Base-by-base conservation (phyloP, 495 filamentous ascomycete genomes). In the Friedmanniomyces endolithicus region DNA sequence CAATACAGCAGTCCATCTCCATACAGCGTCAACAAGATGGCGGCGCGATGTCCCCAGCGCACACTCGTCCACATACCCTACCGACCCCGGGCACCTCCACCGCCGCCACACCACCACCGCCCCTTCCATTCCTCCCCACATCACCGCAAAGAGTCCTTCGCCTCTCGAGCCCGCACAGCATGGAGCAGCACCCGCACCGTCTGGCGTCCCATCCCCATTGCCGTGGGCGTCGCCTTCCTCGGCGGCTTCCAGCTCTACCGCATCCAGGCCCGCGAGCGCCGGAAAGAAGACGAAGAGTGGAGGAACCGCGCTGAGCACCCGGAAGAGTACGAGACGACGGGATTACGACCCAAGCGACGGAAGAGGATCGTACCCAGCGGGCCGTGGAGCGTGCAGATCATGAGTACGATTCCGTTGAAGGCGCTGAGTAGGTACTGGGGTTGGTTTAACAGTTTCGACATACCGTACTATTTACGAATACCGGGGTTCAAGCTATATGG, bases 401-500 rank as follows among this genome's bases (percentile, higher is more conserved):
- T 99, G 84, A 94, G 88, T 16, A 97, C 90, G 0, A 72, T 99
- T 47, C 92, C 92, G 22, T 71, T 99, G 55, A 99, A 99, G 70
- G 90, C 87, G 35, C 75, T 97, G 52, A 95, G 89, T 11, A 80
- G 94, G 24, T 62, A 94, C 57, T 99, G 92, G 92, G 92, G 92
- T 43, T 82, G 75, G 39, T 95, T 97, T 74, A 99, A 99, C 69
- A 92, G 96, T 67, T 72, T 95, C 27, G 78, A 82, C 40, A 86
- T 99, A 41, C 92, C 92, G 0, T 88, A 89, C 71, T 88, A 87
- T 67, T 76, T 97, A 41, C 85, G 92, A 23, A 77, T 88, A 0
- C 90, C 94, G 17, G 92, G 94, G n/a, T 99, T 99, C 69, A 87
- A 85, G 59, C 74, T 99, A 14, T 99, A 99, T 66, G 80, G 87